Base-by-base conservation (phyloP, 495 filamentous ascomycete genomes). In the Aspergillus bridgeri region DNA sequence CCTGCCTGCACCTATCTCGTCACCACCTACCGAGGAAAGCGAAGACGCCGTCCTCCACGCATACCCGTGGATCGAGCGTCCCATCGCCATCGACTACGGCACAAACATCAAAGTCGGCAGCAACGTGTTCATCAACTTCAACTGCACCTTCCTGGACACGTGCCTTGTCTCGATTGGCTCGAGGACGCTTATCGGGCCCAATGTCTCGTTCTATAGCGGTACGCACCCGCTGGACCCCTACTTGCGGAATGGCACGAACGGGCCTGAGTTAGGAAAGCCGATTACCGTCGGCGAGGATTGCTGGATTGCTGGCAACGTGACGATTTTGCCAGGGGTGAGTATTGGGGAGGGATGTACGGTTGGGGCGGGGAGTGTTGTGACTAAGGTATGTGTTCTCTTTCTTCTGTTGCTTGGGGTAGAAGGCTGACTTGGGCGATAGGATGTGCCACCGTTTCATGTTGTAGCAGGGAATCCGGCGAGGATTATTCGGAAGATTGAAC, bases 251-350 rank as follows among this genome's bases (percentile, higher is more conserved):
- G 86, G 90, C 0, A 82, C 80, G 6, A 72, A 79, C 46, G 87
- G 87, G 0, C 84, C 89, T 0, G 90, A 95, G 69, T 67, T 74
- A 9, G 90, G 89, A 1, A 81, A 79, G 53, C 83, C 86, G 13
- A 86, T 95, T 50, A 75, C 65, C 2, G 82, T 95, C 51, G 89
- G 83, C 0, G 86, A 91, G 58, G 90, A 94, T 66, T 91, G 88
- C 60, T 95, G 90, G 90, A 73, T 95, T 33, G 88, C 89, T 0
- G 90, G 89, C 0, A 84, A 84, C 63, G 87, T 85, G 3, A 74
- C 79, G 17, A 77, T 95, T 17, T 66, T 87, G 13, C 81, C 88
- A 0, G 90, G 90, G 0, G 87, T 95, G n/a, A 88, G 74, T 0
- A 73, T 78, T 38, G 74, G 74, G 1, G 66, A 76, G 60, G 74